A percentile compares a stretch with the other conserved stretches of the same genome.
These are phyloP conservation scores for California macrophylla DNA, from an alignment of 441 rosid genomes.

Conservation along the genomic window DNA sequence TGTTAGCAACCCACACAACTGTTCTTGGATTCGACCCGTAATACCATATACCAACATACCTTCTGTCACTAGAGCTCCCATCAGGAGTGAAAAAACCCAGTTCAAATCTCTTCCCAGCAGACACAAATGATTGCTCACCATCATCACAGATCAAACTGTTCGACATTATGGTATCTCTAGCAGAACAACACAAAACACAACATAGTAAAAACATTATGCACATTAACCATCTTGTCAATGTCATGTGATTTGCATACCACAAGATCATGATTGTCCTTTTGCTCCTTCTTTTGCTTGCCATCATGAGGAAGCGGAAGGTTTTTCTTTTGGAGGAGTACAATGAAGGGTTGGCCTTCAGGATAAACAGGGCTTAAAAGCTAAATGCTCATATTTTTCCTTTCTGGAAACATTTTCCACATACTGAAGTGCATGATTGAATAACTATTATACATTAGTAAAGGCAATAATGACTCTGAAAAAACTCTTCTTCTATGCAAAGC, in stretches of 20 bases:
- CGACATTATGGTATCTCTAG: conserved; percentile 25
- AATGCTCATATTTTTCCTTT: background rate
- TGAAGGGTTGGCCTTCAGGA: conserved; percentile 1
- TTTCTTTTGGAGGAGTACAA: background rate
- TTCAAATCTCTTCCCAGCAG: conserved; percentile 36
- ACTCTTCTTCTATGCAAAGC: background rate
- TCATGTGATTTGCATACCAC: conserved; percentile 1
- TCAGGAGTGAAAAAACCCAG: conserved; percentile 59
- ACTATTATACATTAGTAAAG: conserved; percentile 5
- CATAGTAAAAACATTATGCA: conserved; percentile 19
- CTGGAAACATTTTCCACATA: background rate
- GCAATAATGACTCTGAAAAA: conserved; percentile 6
- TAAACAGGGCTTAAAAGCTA: background rate
- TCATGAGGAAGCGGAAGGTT: background rate
- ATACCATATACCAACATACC: conserved; percentile 58
- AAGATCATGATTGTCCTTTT: background rate
- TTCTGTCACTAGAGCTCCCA: conserved; percentile 23
- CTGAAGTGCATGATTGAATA: background rate
- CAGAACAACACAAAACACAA: conserved; percentile 22
- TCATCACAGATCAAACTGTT: conserved; percentile 20
- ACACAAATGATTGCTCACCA: conserved; percentile 36
- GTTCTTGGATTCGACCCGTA: conserved; percentile 27
- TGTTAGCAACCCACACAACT: conserved; percentile 58
- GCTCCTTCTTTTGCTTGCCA: conserved; percentile 2
- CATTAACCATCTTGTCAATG: conserved; percentile 13